Percentiles rank a stretch among this genome's conserved stretches.
phyloP scores from a whole-genome alignment of 202 grass and related monocot species.

The Schoenoplectus triqueter region DNA sequence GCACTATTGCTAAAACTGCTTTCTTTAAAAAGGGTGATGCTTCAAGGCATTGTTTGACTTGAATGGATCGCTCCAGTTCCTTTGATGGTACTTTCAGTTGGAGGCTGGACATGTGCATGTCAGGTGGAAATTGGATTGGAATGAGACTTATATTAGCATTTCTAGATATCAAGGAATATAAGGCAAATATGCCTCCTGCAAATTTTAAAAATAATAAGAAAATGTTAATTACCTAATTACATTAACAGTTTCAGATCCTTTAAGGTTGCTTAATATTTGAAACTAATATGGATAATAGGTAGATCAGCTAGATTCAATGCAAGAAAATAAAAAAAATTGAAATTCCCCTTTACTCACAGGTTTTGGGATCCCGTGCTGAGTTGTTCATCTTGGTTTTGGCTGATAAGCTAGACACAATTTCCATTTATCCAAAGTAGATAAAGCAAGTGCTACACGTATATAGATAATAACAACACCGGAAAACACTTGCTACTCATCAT shows the following conservation, averaged over 20 bases:
- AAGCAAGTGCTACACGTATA: conserved; percentile 19
- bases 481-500: neutral
- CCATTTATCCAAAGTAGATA: neutral
- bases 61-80: conserved; percentile 86
- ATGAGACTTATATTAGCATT: conserved; percentile 89
- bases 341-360: neutral
- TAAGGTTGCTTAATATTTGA: neutral
- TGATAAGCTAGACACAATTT: neutral
- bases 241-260: neutral
- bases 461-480: conserved; percentile 27
- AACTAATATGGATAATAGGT: neutral
- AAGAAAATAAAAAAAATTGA: neutral
- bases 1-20: conserved; percentile 67
- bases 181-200: conserved; percentile 94
- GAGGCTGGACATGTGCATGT: conserved; percentile 86
- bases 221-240: conserved; percentile 21
- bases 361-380: neutral
- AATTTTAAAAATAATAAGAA: conserved; percentile 28
- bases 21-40: conserved; percentile 73
- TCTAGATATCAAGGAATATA: conserved; percentile 97
- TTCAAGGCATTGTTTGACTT: conserved; percentile 87
- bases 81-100: conserved; percentile 74
- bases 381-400: neutral
- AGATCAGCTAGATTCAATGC: neutral
- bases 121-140: conserved; percentile 83